These are phyloP conservation scores for Tetrastigma voinierianum DNA, from an alignment of 164 flowering plant species.

Conservation along the genomic window DNA sequence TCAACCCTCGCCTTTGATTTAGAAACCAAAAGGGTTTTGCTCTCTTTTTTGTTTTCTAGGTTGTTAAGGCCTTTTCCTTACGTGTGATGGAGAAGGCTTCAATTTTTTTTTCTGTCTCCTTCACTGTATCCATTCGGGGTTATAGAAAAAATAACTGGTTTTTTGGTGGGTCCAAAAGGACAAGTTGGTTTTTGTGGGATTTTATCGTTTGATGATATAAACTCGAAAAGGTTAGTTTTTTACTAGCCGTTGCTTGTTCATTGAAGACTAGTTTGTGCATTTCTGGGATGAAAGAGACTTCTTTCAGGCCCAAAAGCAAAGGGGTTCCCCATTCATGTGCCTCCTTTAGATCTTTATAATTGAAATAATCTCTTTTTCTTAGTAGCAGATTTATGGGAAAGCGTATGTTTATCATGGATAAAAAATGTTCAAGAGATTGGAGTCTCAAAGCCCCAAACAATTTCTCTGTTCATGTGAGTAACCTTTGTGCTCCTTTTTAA, in stretches of 20 bases:
- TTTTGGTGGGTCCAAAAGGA: no score
- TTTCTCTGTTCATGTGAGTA: constrained; percentile 37
- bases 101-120: not conserved
- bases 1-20: constrained; percentile 5
- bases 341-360: constrained; percentile 12
- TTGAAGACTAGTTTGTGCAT: constrained; percentile 30
- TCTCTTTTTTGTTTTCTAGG: not conserved
- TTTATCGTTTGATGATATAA: constrained; percentile 6
- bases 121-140: not conserved
- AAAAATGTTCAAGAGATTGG: constrained; percentile 19
- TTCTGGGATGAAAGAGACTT: constrained; percentile 28
- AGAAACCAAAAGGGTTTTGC: not conserved
- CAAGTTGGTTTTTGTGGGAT: constrained; percentile 2
- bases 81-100: not conserved
- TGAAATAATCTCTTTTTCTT: constrained; percentile 17
- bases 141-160: not conserved
- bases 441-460: constrained; percentile 19
- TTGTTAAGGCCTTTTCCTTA: not conserved
- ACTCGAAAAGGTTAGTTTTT: not conserved
- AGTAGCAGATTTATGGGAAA: constrained; percentile 31
- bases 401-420: constrained; percentile 34
- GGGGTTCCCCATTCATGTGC: constrained; percentile 20
- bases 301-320: constrained; percentile 14
- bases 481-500: no score
- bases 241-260: constrained; percentile 36